Evolutionary conservation across 2,329 filamentous ascomycete species (phyloP).

Genomic region (Scopulariopsis brevicaulis): DNA sequence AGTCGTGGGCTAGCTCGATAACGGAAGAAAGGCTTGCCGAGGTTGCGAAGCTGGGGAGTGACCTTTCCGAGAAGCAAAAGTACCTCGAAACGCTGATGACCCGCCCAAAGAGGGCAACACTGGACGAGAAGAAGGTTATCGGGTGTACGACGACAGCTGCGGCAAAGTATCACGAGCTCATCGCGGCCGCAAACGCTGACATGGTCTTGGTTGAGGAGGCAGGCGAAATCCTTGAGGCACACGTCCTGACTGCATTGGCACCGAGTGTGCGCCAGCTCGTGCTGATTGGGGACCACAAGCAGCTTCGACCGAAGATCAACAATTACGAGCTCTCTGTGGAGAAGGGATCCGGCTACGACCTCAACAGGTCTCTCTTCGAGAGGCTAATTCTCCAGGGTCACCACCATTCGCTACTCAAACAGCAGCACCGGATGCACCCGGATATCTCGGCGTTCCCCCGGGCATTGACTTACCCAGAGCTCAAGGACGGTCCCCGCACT

Average conservation of each 20-base stretch:
- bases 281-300: slow-evolving; percentile 63
- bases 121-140: slow-evolving; percentile 49
- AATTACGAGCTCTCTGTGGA: slow-evolving; percentile 51
- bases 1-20: slow-evolving; percentile 31
- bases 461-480: slow-evolving; percentile 47
- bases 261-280: slow-evolving; percentile 49
- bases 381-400: slow-evolving; percentile 46
- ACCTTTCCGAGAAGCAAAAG: slow-evolving; percentile 28
- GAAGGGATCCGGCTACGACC: slow-evolving; percentile 29
- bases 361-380: slow-evolving; percentile 51
- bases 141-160: slow-evolving; percentile 62
- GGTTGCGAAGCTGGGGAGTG: slow-evolving; percentile 23
- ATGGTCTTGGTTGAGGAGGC: slow-evolving; percentile 61
- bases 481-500: slow-evolving; percentile 44
- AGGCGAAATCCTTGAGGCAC: slow-evolving; percentile 55
- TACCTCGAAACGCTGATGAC: slow-evolving; percentile 29
- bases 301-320: slow-evolving; percentile 56
- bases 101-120: slow-evolving; percentile 26
- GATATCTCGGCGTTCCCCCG: slow-evolving; percentile 52
- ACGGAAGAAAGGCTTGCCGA: slow-evolving; percentile 35
- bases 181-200: slow-evolving; percentile 41
- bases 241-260: slow-evolving; percentile 45
- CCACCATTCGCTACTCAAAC: slow-evolving; percentile 38
- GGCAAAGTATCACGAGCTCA: slow-evolving; percentile 44
- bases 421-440: slow-evolving; percentile 59